phyloP scores from a whole-genome alignment of 352 stramenopile species.

The Pythium plurisporium region DNA sequence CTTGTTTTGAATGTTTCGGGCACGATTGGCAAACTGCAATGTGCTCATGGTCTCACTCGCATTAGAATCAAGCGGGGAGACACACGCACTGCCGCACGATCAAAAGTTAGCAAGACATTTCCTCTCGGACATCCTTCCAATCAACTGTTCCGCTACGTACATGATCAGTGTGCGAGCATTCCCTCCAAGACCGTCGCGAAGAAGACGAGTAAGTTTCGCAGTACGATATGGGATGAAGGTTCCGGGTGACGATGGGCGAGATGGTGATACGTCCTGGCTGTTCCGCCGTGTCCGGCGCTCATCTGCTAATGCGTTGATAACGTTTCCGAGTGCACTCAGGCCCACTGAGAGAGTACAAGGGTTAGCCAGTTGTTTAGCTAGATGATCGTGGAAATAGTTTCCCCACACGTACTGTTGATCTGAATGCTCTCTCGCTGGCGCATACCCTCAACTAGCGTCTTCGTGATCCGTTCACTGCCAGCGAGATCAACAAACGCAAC shows the following conservation, averaged over 20 bases:
- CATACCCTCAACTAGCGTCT: conserved; percentile 44
- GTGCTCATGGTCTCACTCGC: conserved; percentile 59
- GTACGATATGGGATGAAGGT: conserved; percentile 38
- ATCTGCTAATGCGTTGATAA: conserved; percentile 54
- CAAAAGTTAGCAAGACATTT: not conserved
- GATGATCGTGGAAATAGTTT: not conserved
- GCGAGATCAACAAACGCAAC: conserved; percentile 62
- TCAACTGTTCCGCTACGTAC: conserved; percentile 29
- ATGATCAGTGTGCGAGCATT: conserved; percentile 61
- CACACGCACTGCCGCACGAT: conserved; percentile 42
- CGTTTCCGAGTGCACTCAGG: conserved; percentile 42
- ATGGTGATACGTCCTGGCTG: conserved; percentile 8
- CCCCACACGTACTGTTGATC: conserved; percentile 40
- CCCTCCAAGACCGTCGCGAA: conserved; percentile 48
- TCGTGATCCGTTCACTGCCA: conserved; percentile 52
- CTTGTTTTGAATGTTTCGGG: conserved; percentile 75
- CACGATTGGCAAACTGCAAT: conserved; percentile 71
- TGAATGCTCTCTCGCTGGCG: conserved; percentile 53
- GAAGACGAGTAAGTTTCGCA: conserved; percentile 50
- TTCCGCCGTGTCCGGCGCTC: conserved; percentile 23
- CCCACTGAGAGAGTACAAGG: conserved; percentile 25
- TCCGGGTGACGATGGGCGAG: conserved; percentile 18
- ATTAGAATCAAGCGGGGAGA: conserved; percentile 49
- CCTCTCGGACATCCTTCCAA: no score
- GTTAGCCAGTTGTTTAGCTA: not conserved